Evolutionary conservation across 768 basidiomycete genomes (phyloP).

Genomic region (Rhizopogon roseolus): DNA sequence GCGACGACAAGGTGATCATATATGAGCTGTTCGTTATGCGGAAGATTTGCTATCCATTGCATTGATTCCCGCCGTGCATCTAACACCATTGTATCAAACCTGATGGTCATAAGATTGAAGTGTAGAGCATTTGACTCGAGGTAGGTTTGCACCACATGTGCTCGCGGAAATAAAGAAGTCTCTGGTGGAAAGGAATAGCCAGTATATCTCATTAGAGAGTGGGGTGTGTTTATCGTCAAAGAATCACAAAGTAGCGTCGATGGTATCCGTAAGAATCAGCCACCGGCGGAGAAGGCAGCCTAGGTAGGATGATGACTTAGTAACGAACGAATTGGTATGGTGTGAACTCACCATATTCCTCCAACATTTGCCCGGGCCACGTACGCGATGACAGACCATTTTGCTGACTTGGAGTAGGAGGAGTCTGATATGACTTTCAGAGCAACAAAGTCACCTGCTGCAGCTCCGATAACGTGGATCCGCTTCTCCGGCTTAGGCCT

Average conservation of each 20-base stretch:
- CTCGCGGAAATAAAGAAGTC: no score
- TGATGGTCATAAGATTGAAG: slow-evolving; percentile 57
- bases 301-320: slow-evolving; percentile 13
- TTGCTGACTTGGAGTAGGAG: no score
- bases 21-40: slow-evolving; percentile 16
- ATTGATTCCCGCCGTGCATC: slow-evolving; percentile 33
- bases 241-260: slow-evolving; percentile 63
- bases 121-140: slow-evolving; percentile 58
- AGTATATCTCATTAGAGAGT: slow-evolving; percentile 70
- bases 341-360: slow-evolving; percentile 62
- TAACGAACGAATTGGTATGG: background rate
- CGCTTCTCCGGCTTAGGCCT: slow-evolving; percentile 14
- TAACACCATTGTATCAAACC: slow-evolving; percentile 51
- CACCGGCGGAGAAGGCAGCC: slow-evolving; percentile 53
- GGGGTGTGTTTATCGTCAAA: slow-evolving; percentile 74
- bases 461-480: slow-evolving; percentile 73
- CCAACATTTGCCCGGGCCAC: slow-evolving; percentile 65
- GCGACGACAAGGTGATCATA: slow-evolving; percentile 68
- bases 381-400: no score
- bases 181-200: slow-evolving; percentile 29
- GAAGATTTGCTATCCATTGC: slow-evolving; percentile 36
- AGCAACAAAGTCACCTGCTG: no score
- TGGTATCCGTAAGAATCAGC: slow-evolving; percentile 34
- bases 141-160: slow-evolving; percentile 21
- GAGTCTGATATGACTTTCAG: no score